Evolutionary conservation across 164 flowering plant genomes (phyloP), one percentile per base, ranked within the genome.

Genomic region (Akebia trifoliata): DNA sequence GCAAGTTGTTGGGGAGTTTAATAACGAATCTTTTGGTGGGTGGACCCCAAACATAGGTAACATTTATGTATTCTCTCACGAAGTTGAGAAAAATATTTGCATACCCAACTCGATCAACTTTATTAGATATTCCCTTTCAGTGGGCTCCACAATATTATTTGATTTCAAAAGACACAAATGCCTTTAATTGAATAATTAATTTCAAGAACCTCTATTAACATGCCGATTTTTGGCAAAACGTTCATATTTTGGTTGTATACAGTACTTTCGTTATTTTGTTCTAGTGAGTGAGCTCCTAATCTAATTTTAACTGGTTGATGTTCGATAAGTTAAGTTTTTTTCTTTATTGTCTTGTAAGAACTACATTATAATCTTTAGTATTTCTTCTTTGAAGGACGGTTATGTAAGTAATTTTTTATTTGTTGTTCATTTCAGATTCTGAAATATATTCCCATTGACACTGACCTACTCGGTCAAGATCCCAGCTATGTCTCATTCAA

Each of bases 401-500:
- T 7, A 0, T 25, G 20, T 18, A 50, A 14, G n/a, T 21, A 28
- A 30, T 11, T 50, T 15, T 50, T 35, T 6, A 29, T 36, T 53
- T 37, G 9, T 60, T 54, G n/a, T 59, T 50, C 25, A 31, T 39
- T 56, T 15, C 60, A 69, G 73, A 59, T 40, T 36, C 21, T 39
- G 6, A 30, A 49, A 35, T 40, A 17, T 7, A 31, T 30, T 24
- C 34, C 17, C 40, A 38, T 57, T 50, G 50, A 34, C 38, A 35
- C 54, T 39, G 60, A 44, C 9, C 34, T 9, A 30, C 60, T 48
- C 36, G 25, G 15, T 25, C 43, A 56, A 4, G 30, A 40, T 22
- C 46, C 44, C 56, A 34, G 42, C 50, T 31, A 73, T 72, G 76
- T 52, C 76, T 48, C 28, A 21, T 51, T 11, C 66, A 64, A 60